A percentile compares a stretch with the other conserved stretches of the same genome.
These are phyloP conservation scores for Chaetomiaceae sp. DNA, from an alignment of 2,329 filamentous ascomycete species.

Conservation along the genomic window DNA sequence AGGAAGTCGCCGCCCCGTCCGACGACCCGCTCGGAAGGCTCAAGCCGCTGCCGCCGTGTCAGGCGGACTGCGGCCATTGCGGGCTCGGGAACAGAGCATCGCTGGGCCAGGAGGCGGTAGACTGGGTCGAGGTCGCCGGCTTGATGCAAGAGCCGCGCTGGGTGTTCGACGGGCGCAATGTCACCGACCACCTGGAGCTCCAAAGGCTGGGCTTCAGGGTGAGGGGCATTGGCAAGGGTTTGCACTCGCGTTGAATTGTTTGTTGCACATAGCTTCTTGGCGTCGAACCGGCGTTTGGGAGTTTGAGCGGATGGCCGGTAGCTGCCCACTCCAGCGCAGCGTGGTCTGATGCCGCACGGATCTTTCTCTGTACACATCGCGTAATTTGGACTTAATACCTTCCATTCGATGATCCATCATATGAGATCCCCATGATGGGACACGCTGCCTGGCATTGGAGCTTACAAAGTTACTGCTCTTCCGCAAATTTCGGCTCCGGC, in stretches of 20 bases:
- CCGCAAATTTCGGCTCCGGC: too few relatives aligned
- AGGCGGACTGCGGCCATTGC: constrained; percentile 12
- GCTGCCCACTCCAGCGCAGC: too few relatives aligned
- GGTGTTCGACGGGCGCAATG: constrained; percentile 25
- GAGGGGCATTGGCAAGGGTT: constrained; percentile 19
- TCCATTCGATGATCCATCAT: too few relatives aligned
- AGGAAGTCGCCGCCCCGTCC: neutral
- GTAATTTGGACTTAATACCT: too few relatives aligned
- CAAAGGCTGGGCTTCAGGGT: constrained; percentile 21
- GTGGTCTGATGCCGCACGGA: too few relatives aligned
- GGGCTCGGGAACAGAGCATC: neutral
- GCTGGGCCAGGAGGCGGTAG: constrained; percentile 14
- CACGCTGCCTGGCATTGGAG: too few relatives aligned
- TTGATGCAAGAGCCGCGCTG: constrained; percentile 24
- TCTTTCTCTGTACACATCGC: too few relatives aligned
- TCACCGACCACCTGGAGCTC: constrained; percentile 19
- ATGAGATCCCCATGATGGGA: too few relatives aligned
- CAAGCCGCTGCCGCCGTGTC: constrained; percentile 13
- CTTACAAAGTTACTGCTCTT: too few relatives aligned
- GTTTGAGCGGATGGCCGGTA: neutral
- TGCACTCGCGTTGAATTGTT: neutral
- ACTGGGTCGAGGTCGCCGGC: constrained; percentile 20
- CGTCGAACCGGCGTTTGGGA: neutral
- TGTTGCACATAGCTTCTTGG: neutral
- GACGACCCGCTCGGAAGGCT: constrained; percentile 24